Percentiles rank a stretch among this genome's conserved stretches.
phyloP scores from a whole-genome alignment of 2,329 filamentous ascomycete genomes.

The Trichoderma sp. region DNA sequence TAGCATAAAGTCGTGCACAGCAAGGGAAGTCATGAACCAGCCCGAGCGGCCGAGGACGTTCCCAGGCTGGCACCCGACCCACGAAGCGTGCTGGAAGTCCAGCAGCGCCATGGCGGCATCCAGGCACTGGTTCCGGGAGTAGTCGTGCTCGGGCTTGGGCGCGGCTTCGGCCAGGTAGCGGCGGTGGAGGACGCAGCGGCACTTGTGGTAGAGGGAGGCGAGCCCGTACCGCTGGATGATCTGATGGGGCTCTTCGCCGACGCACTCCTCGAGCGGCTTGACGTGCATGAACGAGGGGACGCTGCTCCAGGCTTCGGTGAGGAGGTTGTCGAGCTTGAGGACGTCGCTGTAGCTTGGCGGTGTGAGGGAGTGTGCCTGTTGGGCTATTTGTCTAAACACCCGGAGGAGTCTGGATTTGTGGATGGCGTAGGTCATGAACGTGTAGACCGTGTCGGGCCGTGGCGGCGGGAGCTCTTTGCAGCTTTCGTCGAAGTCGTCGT shows the following conservation, averaged over 20 bases:
- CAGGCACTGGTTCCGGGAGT: slow-evolving; percentile 55
- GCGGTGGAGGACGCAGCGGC: slow-evolving; percentile 58
- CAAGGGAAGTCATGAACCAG: slow-evolving; percentile 61
- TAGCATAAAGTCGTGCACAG: slow-evolving; percentile 63
- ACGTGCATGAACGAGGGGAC: slow-evolving; percentile 55
- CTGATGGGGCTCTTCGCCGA: slow-evolving; percentile 50
- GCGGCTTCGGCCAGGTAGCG: slow-evolving; percentile 52
- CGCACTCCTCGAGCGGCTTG: slow-evolving; percentile 50
- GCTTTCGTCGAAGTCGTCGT: slow-evolving; percentile 65
- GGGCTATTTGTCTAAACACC: slow-evolving; percentile 54
- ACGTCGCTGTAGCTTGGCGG: slow-evolving; percentile 54
- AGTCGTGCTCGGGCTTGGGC: slow-evolving; percentile 50
- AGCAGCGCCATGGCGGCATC: slow-evolving; percentile 54
- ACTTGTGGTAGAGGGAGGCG: slow-evolving; percentile 56
- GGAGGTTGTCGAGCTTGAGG: slow-evolving; percentile 49
- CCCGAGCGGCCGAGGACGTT: slow-evolving; percentile 54
- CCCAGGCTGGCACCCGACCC: slow-evolving; percentile 55
- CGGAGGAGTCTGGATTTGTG: slow-evolving; percentile 52
- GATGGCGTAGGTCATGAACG: slow-evolving; percentile 58
- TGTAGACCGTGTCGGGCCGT: slow-evolving; percentile 61
- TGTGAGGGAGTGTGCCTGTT: slow-evolving; percentile 52
- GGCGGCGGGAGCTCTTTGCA: slow-evolving; percentile 57
- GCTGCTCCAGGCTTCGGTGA: slow-evolving; percentile 49
- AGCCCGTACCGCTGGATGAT: slow-evolving; percentile 59
- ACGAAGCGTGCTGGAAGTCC: slow-evolving; percentile 51